Percentiles rank a stretch among this genome's conserved stretches.
These are phyloP conservation scores for Incumbomyces lentus DNA, from an alignment of 2,329 filamentous ascomycete genomes.

Conservation along the genomic window DNA sequence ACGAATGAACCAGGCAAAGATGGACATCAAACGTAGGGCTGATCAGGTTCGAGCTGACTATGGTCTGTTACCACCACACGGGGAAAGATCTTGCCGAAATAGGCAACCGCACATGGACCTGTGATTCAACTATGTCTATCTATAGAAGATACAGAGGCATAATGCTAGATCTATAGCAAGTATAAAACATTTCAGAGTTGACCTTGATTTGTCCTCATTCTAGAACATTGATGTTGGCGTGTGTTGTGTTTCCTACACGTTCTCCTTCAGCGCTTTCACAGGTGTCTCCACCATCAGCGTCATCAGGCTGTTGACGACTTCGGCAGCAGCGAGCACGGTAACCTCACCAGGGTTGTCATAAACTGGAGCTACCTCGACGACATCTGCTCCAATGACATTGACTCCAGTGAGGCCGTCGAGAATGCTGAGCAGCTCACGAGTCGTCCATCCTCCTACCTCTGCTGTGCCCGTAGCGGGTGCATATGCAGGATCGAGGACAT, in stretches of 20 bases:
- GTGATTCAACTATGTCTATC: no score
- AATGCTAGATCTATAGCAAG: no score
- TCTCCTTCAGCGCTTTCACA: constrained; percentile 12
- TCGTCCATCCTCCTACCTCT: constrained; percentile 47
- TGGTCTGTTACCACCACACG: no score
- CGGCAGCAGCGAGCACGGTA: constrained; percentile 44
- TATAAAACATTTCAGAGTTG: no score
- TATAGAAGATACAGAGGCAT: no score
- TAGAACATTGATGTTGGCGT: no score
- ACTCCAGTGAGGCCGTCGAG: constrained; percentile 42
- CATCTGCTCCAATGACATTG: constrained; percentile 44
- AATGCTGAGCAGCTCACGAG: constrained; percentile 44
- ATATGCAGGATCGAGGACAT: constrained; percentile 47
- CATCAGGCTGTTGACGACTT: constrained; percentile 41
- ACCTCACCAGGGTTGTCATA: constrained; percentile 47
- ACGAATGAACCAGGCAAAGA: not conserved
- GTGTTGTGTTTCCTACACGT: not conserved
- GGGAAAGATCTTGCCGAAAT: no score
- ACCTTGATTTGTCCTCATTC: no score
- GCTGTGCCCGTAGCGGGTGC: constrained; percentile 46
- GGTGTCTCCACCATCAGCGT: constrained; percentile 21
- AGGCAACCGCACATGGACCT: no score
- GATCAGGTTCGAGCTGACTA: not conserved
- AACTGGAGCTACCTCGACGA: constrained; percentile 47
- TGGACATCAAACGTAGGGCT: not conserved